phyloP scores from a whole-genome alignment of 1,284 basidiomycete genomes.

The Ceratobasidium sp. region DNA sequence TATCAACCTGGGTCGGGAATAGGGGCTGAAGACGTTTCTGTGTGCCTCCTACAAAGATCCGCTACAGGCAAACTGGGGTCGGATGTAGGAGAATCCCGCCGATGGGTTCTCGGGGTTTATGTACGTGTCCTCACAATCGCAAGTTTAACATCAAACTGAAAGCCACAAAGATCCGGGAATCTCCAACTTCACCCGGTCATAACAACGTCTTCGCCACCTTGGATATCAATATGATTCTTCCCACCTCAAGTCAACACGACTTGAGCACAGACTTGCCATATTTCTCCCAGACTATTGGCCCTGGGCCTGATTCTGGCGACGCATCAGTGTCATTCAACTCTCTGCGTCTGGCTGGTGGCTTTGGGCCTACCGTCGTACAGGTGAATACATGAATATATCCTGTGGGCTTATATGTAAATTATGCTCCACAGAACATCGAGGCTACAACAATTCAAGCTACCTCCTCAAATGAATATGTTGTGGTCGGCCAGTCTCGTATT shows the following conservation, averaged over 20 bases:
- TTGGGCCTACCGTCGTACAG: neutral
- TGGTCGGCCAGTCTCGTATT: neutral
- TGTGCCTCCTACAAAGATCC: neutral
- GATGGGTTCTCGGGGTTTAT: constrained; percentile 18
- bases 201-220: neutral
- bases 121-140: neutral
- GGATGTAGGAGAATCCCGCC: neutral
- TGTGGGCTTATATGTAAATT: neutral
- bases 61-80: neutral
- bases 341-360: neutral
- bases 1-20: neutral
- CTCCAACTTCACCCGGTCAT: neutral
- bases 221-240: neutral
- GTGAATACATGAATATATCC: neutral
- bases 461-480: neutral
- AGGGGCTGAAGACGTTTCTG: neutral
- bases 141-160: neutral
- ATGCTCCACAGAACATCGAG: neutral
- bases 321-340: neutral
- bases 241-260: neutral
- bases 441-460: neutral
- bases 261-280: neutral
- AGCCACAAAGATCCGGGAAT: neutral
- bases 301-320: neutral
- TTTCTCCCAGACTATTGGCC: constrained; percentile 5